phyloP scores from a whole-genome alignment of 2,329 filamentous ascomycete genomes.

The Fusarium siculi region DNA sequence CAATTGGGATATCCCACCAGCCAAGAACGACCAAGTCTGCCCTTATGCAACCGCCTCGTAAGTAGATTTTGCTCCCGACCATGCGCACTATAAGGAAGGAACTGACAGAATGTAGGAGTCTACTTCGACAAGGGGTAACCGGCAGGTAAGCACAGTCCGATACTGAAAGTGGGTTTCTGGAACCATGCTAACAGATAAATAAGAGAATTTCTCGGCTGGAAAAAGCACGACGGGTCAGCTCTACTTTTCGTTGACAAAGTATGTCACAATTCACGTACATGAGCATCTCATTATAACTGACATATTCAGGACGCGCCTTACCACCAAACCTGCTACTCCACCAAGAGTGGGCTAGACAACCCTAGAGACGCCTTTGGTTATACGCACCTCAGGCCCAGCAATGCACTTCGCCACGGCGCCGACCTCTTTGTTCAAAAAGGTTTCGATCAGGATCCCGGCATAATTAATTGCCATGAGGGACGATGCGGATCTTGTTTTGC shows the following conservation, averaged over 20 bases:
- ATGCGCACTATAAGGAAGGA: neutral
- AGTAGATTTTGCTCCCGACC: neutral
- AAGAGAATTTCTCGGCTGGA: neutral
- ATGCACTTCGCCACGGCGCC: no score
- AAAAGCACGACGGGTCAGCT: neutral
- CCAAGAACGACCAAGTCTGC: neutral
- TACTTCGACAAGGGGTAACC: neutral
- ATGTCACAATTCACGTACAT: fast-evolving
- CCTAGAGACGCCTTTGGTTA: no score
- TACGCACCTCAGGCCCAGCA: no score
- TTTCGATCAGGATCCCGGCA: no score
- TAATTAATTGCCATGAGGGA: no score
- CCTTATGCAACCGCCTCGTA: neutral
- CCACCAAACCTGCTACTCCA: no score
- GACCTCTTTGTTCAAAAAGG: no score
- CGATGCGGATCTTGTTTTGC: no score
- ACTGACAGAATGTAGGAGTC: neutral
- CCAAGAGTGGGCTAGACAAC: no score
- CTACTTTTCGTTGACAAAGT: neutral
- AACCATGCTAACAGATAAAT: neutral
- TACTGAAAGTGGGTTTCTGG: neutral
- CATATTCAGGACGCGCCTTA: no score
- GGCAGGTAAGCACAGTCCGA: neutral
- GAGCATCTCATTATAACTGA: fast-evolving
- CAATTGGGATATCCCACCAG: neutral